Percentiles rank a stretch among this genome's conserved stretches.
These are phyloP conservation scores for Avena eriantha DNA, from an alignment of 176 grass and related monocot species.

Conservation along the genomic window DNA sequence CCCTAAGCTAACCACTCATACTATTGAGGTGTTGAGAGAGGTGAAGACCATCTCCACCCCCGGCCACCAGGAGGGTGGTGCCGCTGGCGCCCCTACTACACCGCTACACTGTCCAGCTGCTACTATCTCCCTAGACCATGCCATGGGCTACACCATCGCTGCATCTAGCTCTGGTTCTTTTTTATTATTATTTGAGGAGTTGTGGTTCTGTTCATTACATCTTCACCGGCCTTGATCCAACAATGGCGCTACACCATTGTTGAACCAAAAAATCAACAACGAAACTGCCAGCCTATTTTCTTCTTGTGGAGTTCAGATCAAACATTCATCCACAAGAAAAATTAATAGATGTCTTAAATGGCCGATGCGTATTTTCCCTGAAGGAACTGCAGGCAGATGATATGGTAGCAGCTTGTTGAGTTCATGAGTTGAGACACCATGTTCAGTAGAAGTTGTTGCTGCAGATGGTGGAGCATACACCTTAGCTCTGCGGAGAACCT, in stretches of 20 bases:
- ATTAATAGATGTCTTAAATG: too few species aligned
- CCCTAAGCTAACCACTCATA: too few species aligned
- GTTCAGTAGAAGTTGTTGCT: conserved; percentile 14
- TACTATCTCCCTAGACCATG: too few species aligned
- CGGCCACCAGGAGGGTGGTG: too few species aligned
- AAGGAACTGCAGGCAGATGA: background rate
- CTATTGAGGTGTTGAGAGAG: too few species aligned
- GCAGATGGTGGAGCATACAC: conserved; percentile 58
- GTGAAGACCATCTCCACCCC: too few species aligned
- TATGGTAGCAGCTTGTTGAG: conserved; percentile 27
- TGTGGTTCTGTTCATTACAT: conserved; percentile 18
- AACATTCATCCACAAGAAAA: background rate
- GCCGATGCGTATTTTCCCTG: too few species aligned
- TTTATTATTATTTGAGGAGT: too few species aligned
- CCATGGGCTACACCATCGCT: too few species aligned
- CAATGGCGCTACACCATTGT: background rate
- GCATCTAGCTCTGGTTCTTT: too few species aligned
- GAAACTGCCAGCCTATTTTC: conserved; percentile 2
- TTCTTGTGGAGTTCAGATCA: background rate
- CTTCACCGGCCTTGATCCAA: background rate
- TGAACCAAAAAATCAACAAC: conserved; percentile 25
- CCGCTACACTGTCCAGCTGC: too few species aligned
- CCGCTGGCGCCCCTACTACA: too few species aligned
- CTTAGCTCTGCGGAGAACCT: conserved; percentile 81
- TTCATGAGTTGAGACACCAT: conserved; percentile 60